Evolutionary conservation across 805 yeast species (phyloP), one percentile per base, ranked within the genome.

Genomic region (Candida ficus): DNA sequence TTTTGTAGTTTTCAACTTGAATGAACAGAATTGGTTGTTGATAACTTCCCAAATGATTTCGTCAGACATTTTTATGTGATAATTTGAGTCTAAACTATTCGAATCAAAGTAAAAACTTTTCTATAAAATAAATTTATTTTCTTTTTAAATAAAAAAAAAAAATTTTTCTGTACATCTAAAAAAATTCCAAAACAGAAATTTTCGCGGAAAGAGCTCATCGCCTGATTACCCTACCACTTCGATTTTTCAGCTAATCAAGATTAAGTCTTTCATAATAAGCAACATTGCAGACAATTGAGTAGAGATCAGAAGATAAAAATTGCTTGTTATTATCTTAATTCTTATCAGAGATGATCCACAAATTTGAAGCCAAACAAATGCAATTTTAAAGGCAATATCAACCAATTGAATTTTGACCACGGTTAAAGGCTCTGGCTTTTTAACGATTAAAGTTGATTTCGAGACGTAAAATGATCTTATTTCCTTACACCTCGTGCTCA

Each of bases 31-130:
- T 61, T 88, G 91, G 61, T 87, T 89, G 67, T 90, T 89, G 54
- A 93, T 87, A 46, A 91, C 93, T 69, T 87, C 95, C 99, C 99
- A 93, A 57, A 93, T 87, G 52, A 93, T 82, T 76, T 91, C 44
- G 44, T 41, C 44, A 19, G 44, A 41, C 44, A 41, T 41, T 16
- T 17, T 17, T 8, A 23, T 20, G 14, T 36, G 83, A 69, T 29
- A 16, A 10, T 16, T n/a, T 29, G 13, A 8, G 20, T 6, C 23
- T 7, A 11, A 12, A 5, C 4, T 16, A 6, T 20, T 4, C 8
- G 4, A 9, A 17, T 6, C 11, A 29, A 17, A 17, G 5, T 6
- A 17, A 29, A 29, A 29, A 29, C 31, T 29, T 29, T 29, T 17
- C 7, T 4, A 16, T 29, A 17, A 29, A 17, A 18, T 6, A 29